phyloP scores from a whole-genome alignment of 2,329 filamentous ascomycete species.

The Colletotrichum shisoi region DNA sequence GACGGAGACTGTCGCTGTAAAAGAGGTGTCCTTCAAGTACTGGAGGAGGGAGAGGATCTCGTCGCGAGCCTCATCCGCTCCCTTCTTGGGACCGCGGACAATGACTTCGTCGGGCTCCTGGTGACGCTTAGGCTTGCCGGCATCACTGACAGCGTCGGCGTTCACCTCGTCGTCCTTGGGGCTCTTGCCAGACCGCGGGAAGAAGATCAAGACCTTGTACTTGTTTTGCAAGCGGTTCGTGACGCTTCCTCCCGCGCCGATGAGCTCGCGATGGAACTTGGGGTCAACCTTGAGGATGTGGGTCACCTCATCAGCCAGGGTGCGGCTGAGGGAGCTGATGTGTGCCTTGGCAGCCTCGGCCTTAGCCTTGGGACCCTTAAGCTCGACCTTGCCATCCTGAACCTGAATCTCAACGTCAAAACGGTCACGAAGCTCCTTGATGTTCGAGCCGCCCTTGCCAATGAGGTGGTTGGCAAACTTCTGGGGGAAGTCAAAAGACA shows the following conservation, averaged over 20 bases:
- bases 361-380: constrained; percentile 95
- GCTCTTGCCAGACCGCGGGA: constrained; percentile 74
- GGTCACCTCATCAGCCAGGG: constrained; percentile 89
- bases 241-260: constrained; percentile 84
- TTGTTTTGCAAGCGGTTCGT: constrained; percentile 92
- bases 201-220: constrained; percentile 95
- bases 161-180: constrained; percentile 76
- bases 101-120: constrained; percentile 89
- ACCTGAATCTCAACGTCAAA: constrained; percentile 83
- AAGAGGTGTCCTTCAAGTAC: constrained; percentile 87
- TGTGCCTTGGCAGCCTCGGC: constrained; percentile 85
- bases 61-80: constrained; percentile 88
- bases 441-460: constrained; percentile 72
- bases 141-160: constrained; percentile 73
- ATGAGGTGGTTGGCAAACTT: constrained; percentile 89
- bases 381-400: constrained; percentile 90
- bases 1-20: constrained; percentile 80
- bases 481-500: constrained; percentile 91
- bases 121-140: constrained; percentile 69
- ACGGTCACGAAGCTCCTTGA: constrained; percentile 70
- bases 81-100: constrained; percentile 89
- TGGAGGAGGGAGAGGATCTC: constrained; percentile 89
- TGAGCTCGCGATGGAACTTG: constrained; percentile 92
- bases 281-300: constrained; percentile 89
- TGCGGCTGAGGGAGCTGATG: constrained; percentile 79